Conservation (phyloP, 129 eudicot species). For the Apium graveolens region DNA sequence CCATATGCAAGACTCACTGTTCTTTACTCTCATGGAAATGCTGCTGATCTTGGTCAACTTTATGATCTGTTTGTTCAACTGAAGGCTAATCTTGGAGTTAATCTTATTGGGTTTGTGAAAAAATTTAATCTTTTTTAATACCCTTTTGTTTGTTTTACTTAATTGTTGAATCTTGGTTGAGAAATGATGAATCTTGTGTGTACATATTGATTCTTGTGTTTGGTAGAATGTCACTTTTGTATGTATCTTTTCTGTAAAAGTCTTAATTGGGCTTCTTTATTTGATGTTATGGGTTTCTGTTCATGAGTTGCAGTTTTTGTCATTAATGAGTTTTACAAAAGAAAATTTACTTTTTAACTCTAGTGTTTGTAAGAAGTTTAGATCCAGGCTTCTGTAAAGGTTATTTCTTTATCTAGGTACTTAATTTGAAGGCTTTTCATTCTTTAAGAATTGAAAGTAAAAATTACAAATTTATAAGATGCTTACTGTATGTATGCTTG, state of each 20-base stretch:
- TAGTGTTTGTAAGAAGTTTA: not conserved
- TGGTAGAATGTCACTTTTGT: constrained; percentile 24
- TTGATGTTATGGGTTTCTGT: constrained; percentile 10
- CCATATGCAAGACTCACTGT: constrained; percentile 78
- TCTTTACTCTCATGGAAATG: constrained; percentile 90
- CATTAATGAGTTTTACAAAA: not conserved
- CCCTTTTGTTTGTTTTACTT: constrained; percentile 8
- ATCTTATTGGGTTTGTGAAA: constrained; percentile 68
- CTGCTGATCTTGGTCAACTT: constrained; percentile 98
- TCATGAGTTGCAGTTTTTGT: not conserved
- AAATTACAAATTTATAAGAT: not conserved
- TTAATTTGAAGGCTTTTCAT: not conserved
- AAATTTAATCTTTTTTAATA: not conserved
- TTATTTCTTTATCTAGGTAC: not conserved
- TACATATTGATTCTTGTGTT: constrained; percentile 12
- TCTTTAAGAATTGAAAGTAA: not conserved
- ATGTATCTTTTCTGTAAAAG: constrained; percentile 23
- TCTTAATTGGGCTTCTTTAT: constrained; percentile 7
- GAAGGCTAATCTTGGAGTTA: constrained; percentile 93
- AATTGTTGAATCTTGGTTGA: not conserved
- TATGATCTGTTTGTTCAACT: constrained; percentile 94
- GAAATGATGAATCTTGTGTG: not conserved
- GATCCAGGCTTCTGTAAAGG: constrained; percentile 1
- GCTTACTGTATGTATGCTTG: not conserved
- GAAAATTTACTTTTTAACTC: not conserved